Evolutionary conservation across 2,329 filamentous ascomycete genomes (phyloP).

Genomic region (Pestalotiopsis sp.): DNA sequence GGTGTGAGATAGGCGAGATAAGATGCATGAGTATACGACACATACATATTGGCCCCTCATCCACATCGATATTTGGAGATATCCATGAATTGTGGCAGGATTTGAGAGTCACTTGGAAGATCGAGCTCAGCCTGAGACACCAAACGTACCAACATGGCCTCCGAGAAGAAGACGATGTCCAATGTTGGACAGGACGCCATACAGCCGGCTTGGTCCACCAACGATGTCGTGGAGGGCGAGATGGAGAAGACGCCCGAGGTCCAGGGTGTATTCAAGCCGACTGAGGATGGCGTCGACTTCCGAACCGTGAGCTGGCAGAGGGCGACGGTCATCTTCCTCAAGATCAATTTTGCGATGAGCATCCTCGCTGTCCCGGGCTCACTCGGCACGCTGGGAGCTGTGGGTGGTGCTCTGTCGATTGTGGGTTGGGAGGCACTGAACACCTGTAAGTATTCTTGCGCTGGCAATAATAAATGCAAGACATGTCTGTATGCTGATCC

Average conservation of each 20-base stretch:
- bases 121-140: background rate
- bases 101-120: background rate
- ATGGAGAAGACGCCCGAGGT: background rate
- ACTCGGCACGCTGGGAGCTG: constrained; percentile 21
- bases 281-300: constrained; percentile 28
- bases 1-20: background rate
- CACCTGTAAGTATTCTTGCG: constrained; percentile 22
- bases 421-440: constrained; percentile 29
- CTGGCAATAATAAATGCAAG: background rate
- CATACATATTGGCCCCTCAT: background rate
- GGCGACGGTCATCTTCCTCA: constrained; percentile 41
- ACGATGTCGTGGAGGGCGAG: background rate
- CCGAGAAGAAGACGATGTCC: background rate
- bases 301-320: constrained; percentile 38
- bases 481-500: background rate
- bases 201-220: background rate
- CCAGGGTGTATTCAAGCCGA: constrained; percentile 27
- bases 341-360: constrained; percentile 31
- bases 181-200: background rate
- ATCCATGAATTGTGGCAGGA: background rate
- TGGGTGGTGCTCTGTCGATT: constrained; percentile 35
- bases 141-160: background rate
- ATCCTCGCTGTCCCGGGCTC: constrained; percentile 22
- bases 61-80: background rate
- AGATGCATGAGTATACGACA: background rate